A percentile compares a stretch with the other conserved stretches of the same genome.
Evolutionary conservation across 352 stramenopile species (phyloP).

Genomic region (Pythium coloratum): DNA sequence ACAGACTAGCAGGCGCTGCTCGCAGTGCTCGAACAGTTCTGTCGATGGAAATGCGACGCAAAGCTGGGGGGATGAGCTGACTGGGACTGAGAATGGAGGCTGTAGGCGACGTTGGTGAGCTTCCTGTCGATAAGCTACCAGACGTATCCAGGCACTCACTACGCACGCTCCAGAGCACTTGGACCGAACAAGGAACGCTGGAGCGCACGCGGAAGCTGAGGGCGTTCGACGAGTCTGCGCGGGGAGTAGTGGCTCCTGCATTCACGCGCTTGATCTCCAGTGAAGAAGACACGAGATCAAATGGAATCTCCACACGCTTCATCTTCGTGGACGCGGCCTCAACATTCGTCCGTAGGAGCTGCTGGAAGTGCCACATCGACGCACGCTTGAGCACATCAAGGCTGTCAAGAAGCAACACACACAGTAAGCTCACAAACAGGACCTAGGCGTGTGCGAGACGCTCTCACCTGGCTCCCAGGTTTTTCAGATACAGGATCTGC

Average conservation of each 20-base stretch:
- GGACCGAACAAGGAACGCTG: slow-evolving; percentile 6
- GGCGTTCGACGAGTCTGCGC: not conserved
- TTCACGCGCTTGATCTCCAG: slow-evolving; percentile 21
- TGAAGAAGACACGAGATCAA: slow-evolving; percentile 42
- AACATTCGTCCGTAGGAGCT: slow-evolving; percentile 52
- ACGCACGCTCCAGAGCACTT: slow-evolving; percentile 29
- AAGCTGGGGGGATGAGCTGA: slow-evolving; percentile 8
- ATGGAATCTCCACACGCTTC: slow-evolving; percentile 42
- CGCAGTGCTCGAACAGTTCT: slow-evolving; percentile 14
- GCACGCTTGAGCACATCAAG: slow-evolving; percentile 48
- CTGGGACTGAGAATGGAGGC: not conserved
- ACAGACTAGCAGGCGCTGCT: slow-evolving; percentile 15
- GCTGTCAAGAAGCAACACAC: slow-evolving; percentile 18
- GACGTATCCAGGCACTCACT: slow-evolving; percentile 10
- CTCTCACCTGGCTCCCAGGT: slow-evolving; percentile 30
- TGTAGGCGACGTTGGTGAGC: not conserved
- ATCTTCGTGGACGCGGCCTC: slow-evolving; percentile 38
- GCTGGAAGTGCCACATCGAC: slow-evolving; percentile 68
- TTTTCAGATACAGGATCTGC: slow-evolving; percentile 29
- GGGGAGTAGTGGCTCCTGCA: not conserved
- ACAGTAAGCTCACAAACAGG: not conserved
- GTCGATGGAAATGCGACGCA: slow-evolving; percentile 15
- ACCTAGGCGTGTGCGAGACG: not conserved
- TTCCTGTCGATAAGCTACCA: not conserved
- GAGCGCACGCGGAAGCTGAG: slow-evolving; percentile 19